phyloP scores from a whole-genome alignment of 1,284 basidiomycete genomes.

The Mycena sp. region DNA sequence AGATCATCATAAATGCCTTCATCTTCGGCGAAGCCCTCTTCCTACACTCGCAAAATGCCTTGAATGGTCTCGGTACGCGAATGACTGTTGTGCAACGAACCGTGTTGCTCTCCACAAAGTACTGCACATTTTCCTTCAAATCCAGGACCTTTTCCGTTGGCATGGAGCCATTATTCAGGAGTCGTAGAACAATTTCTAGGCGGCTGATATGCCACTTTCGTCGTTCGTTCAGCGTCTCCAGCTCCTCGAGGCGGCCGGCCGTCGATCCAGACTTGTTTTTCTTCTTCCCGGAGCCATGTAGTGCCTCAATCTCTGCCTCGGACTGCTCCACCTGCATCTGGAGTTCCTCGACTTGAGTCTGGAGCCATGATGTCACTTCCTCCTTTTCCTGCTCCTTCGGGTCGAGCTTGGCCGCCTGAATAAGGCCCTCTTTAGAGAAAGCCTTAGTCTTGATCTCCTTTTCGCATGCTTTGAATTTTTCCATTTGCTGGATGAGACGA shows the following conservation, averaged over 20 bases:
- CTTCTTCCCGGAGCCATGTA: constrained; percentile 89
- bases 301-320: constrained; percentile 95
- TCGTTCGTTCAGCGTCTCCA: constrained; percentile 93
- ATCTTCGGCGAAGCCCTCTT: constrained; percentile 98
- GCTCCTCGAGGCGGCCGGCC: constrained; percentile 80
- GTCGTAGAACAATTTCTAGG: constrained; percentile 92
- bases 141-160: constrained; percentile 82
- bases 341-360: constrained; percentile 90
- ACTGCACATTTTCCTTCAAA: constrained; percentile 95
- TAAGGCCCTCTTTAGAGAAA: constrained; percentile 98
- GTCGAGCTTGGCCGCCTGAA: constrained; percentile 93
- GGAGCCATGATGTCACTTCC: constrained; percentile 90
- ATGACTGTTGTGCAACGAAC: constrained; percentile 59
- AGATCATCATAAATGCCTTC: constrained; percentile 99
- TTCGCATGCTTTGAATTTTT: constrained; percentile 99
- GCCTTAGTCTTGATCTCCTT: constrained; percentile 99
- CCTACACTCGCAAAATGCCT: constrained; percentile 58
- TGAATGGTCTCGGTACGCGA: constrained; percentile 28
- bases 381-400: constrained; percentile 97
- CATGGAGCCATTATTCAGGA: constrained; percentile 95
- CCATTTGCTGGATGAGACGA: constrained; percentile 89
- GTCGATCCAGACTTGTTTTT: constrained; percentile 78
- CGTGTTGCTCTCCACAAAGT: constrained; percentile 97
- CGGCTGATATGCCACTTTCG: constrained; percentile 96
- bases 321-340: constrained; percentile 93